phyloP scores from a whole-genome alignment of 768 basidiomycete genomes.

The Termitomyces bulborhizus region DNA sequence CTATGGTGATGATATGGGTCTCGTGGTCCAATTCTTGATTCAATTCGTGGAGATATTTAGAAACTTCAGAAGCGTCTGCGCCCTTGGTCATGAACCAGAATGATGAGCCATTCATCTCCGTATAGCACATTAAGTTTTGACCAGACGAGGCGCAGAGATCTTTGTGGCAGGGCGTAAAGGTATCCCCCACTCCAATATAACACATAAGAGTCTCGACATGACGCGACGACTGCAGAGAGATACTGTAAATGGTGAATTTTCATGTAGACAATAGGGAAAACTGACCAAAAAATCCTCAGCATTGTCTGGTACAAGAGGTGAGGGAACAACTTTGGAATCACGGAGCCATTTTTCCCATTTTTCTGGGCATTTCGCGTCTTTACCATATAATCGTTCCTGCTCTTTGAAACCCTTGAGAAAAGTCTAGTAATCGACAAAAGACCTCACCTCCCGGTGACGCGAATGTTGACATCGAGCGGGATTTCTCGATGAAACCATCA shows the following conservation, averaged over 20 bases:
- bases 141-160: conserved; percentile 81
- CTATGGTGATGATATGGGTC: conserved; percentile 53
- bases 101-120: conserved; percentile 64
- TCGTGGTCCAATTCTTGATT: conserved; percentile 69
- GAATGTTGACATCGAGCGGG: conserved; percentile 28
- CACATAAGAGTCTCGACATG: conserved; percentile 79
- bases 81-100: conserved; percentile 86
- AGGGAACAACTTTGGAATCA: conserved; percentile 41
- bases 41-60: conserved; percentile 53
- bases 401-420: conserved; percentile 30
- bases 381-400: conserved; percentile 63
- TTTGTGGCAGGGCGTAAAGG: conserved; percentile 81
- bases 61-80: conserved; percentile 45
- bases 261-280: not conserved
- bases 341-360: conserved; percentile 62
- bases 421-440: not conserved
- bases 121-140: conserved; percentile 83
- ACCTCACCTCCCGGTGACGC: conserved; percentile 32
- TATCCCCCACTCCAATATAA: conserved; percentile 77
- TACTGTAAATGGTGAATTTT: not conserved
- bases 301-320: conserved; percentile 43
- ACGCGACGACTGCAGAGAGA: conserved; percentile 27
- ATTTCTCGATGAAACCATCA: conserved; percentile 44
- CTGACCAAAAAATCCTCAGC: conserved; percentile 51
- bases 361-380: conserved; percentile 66